phyloP scores from a whole-genome alignment of 768 basidiomycete genomes.

The Termitomyces eurrhizus region DNA sequence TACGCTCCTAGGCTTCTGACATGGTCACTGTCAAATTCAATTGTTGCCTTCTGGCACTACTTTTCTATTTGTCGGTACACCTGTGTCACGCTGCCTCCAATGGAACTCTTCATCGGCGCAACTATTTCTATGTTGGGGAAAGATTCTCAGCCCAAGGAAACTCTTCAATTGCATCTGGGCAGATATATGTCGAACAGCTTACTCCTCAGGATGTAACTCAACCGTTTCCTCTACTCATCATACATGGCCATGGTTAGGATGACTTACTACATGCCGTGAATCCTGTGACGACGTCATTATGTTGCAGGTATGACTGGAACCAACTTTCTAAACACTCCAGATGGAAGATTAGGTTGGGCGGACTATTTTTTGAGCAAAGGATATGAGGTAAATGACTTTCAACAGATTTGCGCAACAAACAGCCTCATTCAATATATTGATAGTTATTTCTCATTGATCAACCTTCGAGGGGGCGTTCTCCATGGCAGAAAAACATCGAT shows the following conservation, averaged over 20 bases:
- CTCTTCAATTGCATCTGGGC: conserved; percentile 35
- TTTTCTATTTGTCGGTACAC: not conserved
- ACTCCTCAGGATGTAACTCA: conserved; percentile 35
- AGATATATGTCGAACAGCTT: conserved; percentile 52
- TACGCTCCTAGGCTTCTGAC: not conserved
- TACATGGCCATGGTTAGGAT: conserved; percentile 40
- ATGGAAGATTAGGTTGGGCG: conserved; percentile 53
- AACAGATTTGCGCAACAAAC: conserved; percentile 15
- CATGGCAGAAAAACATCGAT: conserved; percentile 37
- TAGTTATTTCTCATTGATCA: conserved; percentile 43
- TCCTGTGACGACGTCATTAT: not conserved
- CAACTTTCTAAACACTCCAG: conserved; percentile 50
- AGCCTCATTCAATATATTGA: conserved; percentile 9
- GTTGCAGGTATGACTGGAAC: conserved; percentile 46
- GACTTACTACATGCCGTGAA: not conserved
- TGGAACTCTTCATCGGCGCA: conserved; percentile 39
- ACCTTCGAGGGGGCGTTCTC: conserved; percentile 41
- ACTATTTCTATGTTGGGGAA: conserved; percentile 48
- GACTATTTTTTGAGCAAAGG: conserved; percentile 49
- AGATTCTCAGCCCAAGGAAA: conserved; percentile 31
- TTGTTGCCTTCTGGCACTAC: not conserved
- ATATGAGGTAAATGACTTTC: conserved; percentile 38
- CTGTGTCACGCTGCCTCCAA: conserved; percentile 1
- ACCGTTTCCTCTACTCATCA: conserved; percentile 39
- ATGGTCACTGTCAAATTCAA: conserved; percentile 3